phyloP scores from a whole-genome alignment of 352 stramenopile species.

The Phytophthora pseudosyringae region DNA sequence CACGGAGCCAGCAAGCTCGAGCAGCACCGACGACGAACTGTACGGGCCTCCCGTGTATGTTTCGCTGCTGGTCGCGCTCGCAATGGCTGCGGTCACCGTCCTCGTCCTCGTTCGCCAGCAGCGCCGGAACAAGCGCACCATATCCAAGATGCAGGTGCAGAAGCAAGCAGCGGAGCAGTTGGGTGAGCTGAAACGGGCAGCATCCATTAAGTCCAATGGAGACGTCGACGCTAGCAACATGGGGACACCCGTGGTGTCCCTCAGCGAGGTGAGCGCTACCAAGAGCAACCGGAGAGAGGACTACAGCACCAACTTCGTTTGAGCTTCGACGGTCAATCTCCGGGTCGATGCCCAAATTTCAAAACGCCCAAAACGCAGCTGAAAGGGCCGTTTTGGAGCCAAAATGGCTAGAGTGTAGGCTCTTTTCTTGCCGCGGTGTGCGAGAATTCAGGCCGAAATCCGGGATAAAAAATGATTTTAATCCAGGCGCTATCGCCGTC shows the following conservation, averaged over 20 bases:
- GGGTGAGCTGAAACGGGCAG: slow-evolving; percentile 24
- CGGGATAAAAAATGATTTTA: slow-evolving; percentile 34
- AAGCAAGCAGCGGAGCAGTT: slow-evolving; percentile 10
- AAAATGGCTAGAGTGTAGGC: slow-evolving; percentile 2
- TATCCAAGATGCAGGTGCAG: slow-evolving; percentile 5
- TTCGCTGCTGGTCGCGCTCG: slow-evolving; percentile 14
- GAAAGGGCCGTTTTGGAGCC: not conserved
- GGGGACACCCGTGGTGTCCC: slow-evolving; percentile 10
- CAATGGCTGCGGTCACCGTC: slow-evolving; percentile 10
- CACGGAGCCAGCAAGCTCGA: slow-evolving; percentile 26
- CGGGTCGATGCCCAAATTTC: no score
- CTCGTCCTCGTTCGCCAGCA: slow-evolving; percentile 7
- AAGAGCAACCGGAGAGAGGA: slow-evolving; percentile 39
- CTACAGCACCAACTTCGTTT: slow-evolving; percentile 55
- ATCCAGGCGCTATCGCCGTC: slow-evolving; percentile 18
- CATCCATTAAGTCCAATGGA: slow-evolving; percentile 26
- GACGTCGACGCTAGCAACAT: slow-evolving; percentile 21
- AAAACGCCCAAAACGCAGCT: no score
- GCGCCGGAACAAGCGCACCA: not conserved
- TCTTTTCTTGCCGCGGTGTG: not conserved
- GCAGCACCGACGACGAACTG: slow-evolving; percentile 15
- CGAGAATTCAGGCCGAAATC: slow-evolving; percentile 6
- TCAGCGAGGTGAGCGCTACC: slow-evolving; percentile 27
- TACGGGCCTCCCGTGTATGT: slow-evolving; percentile 20
- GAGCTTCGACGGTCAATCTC: no score